Evolutionary conservation across 768 basidiomycete genomes (phyloP).

Genomic region (Boletus reticuloceps): DNA sequence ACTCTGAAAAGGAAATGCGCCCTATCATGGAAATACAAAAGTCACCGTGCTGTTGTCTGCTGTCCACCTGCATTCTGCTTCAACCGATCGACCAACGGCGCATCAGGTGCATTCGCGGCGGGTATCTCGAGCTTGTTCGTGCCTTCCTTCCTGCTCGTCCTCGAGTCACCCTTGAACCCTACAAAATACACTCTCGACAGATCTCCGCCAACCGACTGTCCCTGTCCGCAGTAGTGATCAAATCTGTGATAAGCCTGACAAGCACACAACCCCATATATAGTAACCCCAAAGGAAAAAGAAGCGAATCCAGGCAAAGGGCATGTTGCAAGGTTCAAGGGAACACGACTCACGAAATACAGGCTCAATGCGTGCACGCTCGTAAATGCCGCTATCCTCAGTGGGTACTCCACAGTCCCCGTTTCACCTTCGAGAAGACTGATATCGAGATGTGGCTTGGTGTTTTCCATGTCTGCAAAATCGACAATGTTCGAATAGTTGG

Average conservation of each 20-base stretch:
- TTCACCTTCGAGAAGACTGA: constrained; percentile 70
- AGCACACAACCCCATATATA: constrained; percentile 14
- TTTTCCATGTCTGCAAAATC: constrained; percentile 75
- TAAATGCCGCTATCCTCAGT: constrained; percentile 69
- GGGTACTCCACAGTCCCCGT: constrained; percentile 73
- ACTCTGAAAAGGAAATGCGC: not conserved
- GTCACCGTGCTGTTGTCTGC: constrained; percentile 60
- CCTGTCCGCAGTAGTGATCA: constrained; percentile 38
- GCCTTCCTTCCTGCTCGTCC: constrained; percentile 53
- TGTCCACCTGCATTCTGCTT: constrained; percentile 54
- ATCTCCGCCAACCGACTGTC: constrained; percentile 65
- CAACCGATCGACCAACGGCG: constrained; percentile 58
- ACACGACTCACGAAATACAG: constrained; percentile 70
- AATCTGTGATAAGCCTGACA: constrained; percentile 13
- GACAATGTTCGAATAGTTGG: constrained; percentile 70
- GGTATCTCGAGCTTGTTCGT: constrained; percentile 68
- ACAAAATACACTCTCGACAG: constrained; percentile 69
- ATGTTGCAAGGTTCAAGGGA: constrained; percentile 11
- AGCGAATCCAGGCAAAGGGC: constrained; percentile 14
- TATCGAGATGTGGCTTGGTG: constrained; percentile 67
- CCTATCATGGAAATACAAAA: constrained; percentile 3
- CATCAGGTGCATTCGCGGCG: constrained; percentile 79
- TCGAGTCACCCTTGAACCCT: constrained; percentile 78
- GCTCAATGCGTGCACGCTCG: constrained; percentile 70
- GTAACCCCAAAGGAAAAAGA: constrained; percentile 18